Evolutionary conservation across 2,329 filamentous ascomycete genomes (phyloP), one percentile per base, ranked within the genome.

Genomic region (Cadophora malorum): DNA sequence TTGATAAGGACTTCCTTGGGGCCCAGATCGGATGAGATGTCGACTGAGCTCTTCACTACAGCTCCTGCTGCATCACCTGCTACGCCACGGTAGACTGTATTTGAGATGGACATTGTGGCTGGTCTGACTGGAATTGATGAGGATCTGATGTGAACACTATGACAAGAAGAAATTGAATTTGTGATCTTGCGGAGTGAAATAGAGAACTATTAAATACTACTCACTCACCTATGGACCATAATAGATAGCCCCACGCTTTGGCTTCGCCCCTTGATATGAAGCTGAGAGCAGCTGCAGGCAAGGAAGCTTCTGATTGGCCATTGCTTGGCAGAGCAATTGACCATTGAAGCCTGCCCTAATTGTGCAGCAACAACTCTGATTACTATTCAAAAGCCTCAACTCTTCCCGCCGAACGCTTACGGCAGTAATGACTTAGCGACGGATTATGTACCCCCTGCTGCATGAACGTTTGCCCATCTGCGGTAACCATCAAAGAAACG

Each of bases 1-100:
- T 82, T 83, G 74, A 91, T 75, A 31, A 88, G 82, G 63, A 91
- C 87, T 69, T 89, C 80, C 76, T 88, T 83, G 63, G 80, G 80
- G n/a, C 63, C 53, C 16, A 68, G 38, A 31, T 62, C 56, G 9
- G 65, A 52, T 52, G 67, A 64, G 4, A 66, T 41, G 16, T 68
- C 60, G 45, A 60, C 50, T 4, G 63, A 38, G 16, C 58, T 45
- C 31, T 68, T 68, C 63, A 65, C 62, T 8, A 68, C 63, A 12
- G 21, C 58, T 38, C 67, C 63, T 49, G 65, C 67, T n/a, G 52
- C 52, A 9, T 33, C 55, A 14, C 55, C 55, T 21, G 55, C 31
- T 10, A 68, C 52, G 3, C 67, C 63, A 14, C 60, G 67, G n/a
- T 67, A 67, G 16, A 61, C 55, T 19, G 41, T 33, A 31, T 67